Base-by-base conservation (phyloP, 768 basidiomycete species). In the Pluteus cervinus region DNA sequence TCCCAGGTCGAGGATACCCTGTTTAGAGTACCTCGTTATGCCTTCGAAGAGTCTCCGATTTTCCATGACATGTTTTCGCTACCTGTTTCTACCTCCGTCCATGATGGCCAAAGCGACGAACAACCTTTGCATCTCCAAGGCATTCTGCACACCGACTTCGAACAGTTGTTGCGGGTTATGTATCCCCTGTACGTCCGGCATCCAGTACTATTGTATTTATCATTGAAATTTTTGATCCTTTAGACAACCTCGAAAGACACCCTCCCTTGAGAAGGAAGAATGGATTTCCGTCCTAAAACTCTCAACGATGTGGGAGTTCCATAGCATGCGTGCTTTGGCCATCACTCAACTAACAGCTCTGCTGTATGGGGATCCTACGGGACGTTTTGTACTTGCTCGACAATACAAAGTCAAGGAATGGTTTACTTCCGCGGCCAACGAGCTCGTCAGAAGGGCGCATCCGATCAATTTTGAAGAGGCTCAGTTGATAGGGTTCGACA, bases 281-380 rank as follows among this genome's bases (percentile, higher is more conserved):
- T 66, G 64, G 64, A 47, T 54, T 17, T 45, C 54, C 0, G 54
- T 62, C 26, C 33, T 57, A 17, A 57, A 58, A 37, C 29, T 64
- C n/a, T 39, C 61, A 7, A 51, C 30, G 9, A 49, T 54, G 48
- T 67, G 64, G 57, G 45, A 51, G 16, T 57, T 54, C 12, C 24
- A 47, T 2, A 15, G 37, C 7, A 18, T 61, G 21, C 42, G 53
- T 28, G 32, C 47, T 11, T 25, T 48, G 24, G 60, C 61, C 10
- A 44, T 59, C 22, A 14, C 52, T 12, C 37, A 47, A 2, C 42
- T 66, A n/a, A 30, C 31, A n/a, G 8, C 22, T 9, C 6, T 42
- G 29, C 11, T 22, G 10, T 12, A 24, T 7, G 17, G 22, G 7
- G 4, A 6, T 11, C 33, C 33, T 25, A 29, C 29, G 5, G 12